phyloP scores from a whole-genome alignment of 148 eudicot species.

The Nepenthes gracilis region DNA sequence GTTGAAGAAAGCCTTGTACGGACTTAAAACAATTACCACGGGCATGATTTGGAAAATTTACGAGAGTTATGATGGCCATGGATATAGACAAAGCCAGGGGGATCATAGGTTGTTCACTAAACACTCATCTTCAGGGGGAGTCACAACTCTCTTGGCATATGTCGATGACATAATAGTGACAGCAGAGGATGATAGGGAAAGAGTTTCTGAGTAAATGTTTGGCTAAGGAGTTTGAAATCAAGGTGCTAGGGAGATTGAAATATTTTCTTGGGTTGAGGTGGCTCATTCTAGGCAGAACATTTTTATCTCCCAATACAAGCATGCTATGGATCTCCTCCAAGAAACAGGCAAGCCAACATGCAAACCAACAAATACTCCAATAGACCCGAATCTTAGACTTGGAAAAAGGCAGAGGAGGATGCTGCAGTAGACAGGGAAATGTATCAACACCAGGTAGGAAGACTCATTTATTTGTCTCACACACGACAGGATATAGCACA shows the following conservation, averaged over 20 bases:
- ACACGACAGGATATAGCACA: slow-evolving; percentile 1
- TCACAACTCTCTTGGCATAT: neutral
- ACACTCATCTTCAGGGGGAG: neutral
- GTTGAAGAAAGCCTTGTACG: neutral
- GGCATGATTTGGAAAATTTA: slow-evolving; percentile 1
- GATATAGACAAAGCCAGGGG: neutral
- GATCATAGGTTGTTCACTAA: neutral
- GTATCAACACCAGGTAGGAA: neutral
- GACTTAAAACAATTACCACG: neutral
- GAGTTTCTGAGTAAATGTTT: neutral
- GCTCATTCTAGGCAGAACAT: slow-evolving; percentile 3
- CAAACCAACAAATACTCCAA: slow-evolving; percentile 6
- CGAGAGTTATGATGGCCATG: neutral
- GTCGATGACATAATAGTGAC: slow-evolving; percentile 1
- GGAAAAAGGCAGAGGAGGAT: slow-evolving; percentile 1
- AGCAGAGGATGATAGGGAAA: neutral
- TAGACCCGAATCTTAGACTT: slow-evolving; percentile 3
- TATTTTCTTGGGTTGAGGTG: slow-evolving; percentile 3
- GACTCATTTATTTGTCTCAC: slow-evolving; percentile 2
- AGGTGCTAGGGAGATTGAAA: neutral
- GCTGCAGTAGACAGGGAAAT: slow-evolving; percentile 1
- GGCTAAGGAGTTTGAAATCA: slow-evolving; percentile 5
- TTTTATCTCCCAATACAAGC: slow-evolving; percentile 6
- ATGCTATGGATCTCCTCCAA: neutral
- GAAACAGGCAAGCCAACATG: slow-evolving; percentile 2